A percentile compares a stretch with the other conserved stretches of the same genome.
phyloP scores from a whole-genome alignment of 139 green algal genomes.

The Asterochloris erici region DNA sequence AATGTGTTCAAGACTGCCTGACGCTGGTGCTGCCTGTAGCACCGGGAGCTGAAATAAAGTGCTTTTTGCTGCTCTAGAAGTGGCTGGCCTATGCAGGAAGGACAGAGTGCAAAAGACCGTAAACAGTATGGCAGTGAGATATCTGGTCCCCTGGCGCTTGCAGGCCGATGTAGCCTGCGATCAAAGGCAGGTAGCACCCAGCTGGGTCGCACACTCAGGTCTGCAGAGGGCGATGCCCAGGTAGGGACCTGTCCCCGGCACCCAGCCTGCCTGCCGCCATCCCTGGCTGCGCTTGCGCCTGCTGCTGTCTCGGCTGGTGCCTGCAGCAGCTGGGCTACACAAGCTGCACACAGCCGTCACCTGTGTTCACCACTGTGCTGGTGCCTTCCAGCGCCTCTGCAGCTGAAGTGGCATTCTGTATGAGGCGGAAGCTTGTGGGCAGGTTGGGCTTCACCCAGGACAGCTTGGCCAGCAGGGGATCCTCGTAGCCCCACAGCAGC shows the following conservation, averaged over 20 bases:
- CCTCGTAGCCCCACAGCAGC: slow-evolving; percentile 48
- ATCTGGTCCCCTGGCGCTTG: no score
- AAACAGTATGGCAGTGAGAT: no score
- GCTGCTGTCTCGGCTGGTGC: no score
- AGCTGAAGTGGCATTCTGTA: slow-evolving; percentile 30
- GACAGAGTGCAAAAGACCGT: not conserved
- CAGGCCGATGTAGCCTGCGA: no score
- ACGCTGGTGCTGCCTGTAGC: slow-evolving; percentile 27
- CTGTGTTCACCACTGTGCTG: slow-evolving; percentile 14
- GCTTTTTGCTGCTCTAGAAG: not conserved
- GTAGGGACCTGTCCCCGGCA: no score
- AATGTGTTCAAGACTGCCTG: slow-evolving; percentile 18
- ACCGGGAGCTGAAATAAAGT: not conserved
- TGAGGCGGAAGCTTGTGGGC: slow-evolving; percentile 23
- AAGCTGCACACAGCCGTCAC: not conserved
- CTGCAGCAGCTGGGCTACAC: no score
- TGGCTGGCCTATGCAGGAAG: not conserved
- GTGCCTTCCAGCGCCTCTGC: slow-evolving; percentile 1
- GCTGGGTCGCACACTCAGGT: no score
- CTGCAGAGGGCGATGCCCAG: no score
- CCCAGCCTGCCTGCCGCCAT: no score
- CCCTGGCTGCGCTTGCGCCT: no score
- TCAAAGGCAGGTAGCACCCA: no score
- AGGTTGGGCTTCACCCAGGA: slow-evolving; percentile 15
- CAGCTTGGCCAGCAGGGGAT: slow-evolving; percentile 31